phyloP scores from a whole-genome alignment of 805 yeast genomes.

The Teunomyces cretensis region DNA sequence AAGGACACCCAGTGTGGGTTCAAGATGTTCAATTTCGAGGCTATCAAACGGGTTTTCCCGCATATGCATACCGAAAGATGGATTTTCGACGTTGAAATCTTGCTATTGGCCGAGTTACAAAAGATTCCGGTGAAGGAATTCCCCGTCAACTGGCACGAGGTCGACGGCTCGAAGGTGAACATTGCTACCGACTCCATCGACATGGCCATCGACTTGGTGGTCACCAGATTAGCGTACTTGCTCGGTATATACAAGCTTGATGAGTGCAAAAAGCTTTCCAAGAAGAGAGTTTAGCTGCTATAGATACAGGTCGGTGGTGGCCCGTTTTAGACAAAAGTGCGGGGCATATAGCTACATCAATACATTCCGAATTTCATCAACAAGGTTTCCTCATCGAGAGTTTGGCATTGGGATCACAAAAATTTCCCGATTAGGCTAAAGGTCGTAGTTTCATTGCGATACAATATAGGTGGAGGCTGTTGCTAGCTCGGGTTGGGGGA shows the following conservation, averaged over 20 bases:
- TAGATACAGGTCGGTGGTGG: neutral
- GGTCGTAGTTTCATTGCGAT: too few relatives aligned
- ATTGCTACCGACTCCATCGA: conserved; percentile 84
- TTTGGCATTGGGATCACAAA: too few relatives aligned
- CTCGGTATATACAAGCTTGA: conserved; percentile 69
- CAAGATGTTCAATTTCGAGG: conserved; percentile 77
- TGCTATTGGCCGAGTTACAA: conserved; percentile 76
- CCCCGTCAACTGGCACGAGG: conserved; percentile 95
- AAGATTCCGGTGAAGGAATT: conserved; percentile 68
- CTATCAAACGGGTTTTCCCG: conserved; percentile 71
- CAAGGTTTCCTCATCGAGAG: too few relatives aligned
- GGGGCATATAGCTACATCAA: too few relatives aligned
- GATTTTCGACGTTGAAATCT: conserved; percentile 95
- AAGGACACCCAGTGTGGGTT: conserved; percentile 98
- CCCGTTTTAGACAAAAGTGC: neutral
- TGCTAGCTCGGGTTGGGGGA: too few relatives aligned
- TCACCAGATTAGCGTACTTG: conserved; percentile 83
- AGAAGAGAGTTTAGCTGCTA: conserved; percentile 9
- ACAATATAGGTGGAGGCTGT: too few relatives aligned
- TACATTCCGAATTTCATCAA: too few relatives aligned
- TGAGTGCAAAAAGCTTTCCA: conserved; percentile 3
- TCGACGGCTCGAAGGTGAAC: conserved; percentile 91
- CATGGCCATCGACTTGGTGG: conserved; percentile 93
- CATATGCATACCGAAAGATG: conserved; percentile 95
- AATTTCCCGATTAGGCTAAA: too few relatives aligned